Base-by-base conservation (phyloP, 2,329 filamentous ascomycete species). In the Mollisia scopiformis region DNA sequence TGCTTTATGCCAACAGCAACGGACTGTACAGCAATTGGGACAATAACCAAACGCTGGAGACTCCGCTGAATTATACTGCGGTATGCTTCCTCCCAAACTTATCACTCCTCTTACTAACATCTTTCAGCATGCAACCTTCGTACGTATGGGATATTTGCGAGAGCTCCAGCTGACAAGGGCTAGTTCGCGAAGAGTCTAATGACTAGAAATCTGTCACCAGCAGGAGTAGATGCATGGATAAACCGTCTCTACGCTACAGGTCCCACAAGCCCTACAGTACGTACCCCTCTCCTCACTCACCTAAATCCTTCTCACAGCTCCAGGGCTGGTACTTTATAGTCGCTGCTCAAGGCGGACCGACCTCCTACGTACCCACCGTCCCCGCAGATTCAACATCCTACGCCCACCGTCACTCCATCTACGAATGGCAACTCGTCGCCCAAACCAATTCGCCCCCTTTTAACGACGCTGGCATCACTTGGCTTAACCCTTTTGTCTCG, bases 401-500 rank as follows among this genome's bases (percentile, higher is more conserved):
- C 57, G 61, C 62, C 6, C 62, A 67, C 28, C 61, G 65, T n/a
- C 21, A 55, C 21, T 58, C 60, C 2, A 41, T 67, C 11, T 59
- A 65, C 51, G 62, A 65, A 57, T 67, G 60, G 46, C 58, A 67
- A 37, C 55, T 66, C 46, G 60, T 62, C 23, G 65, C 61, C 14
- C 57, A 57, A 8, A 54, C 61, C 2, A 23, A 51, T 16, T 33
- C 54, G 30, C 61, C 31, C n/a, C 46, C 52, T 14, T 54, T 59
- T 35, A 39, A 41, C 14, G 13, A 37, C 39, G 10, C 27, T 6
- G 51, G 41, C 2, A 51, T 59, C 41, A 19, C 52, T 1, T 58
- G 47, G 53, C 54, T 58, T 5, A 56, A 55, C 19, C 10, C 28
- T 28, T 58, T 57, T 27, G 43, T 59, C 5, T 16, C 6, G 1